Base-by-base conservation (phyloP, 179 eudicot genomes). In the Nepenthes alata region DNA sequence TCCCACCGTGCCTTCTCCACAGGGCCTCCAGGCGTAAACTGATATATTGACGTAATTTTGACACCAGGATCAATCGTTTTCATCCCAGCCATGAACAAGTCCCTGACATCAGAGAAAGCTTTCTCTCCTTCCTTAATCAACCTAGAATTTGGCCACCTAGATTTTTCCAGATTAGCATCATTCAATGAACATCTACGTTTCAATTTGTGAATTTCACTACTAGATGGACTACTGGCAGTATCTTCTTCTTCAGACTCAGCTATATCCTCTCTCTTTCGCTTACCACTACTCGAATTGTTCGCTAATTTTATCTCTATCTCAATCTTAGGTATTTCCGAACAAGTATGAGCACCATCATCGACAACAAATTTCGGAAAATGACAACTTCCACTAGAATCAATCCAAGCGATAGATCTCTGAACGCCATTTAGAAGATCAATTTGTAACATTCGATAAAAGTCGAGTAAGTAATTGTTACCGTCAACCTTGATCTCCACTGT, bases 381-480 rank as follows among this genome's bases (percentile, higher is more conserved):
- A 50, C 80, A 72, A n/a, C 59, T 63, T 0, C 67, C 79, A 2
- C 67, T 47, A 3, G 67, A 64, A 74, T 83, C 84, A 47, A 75
- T 72, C 89, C 89, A 83, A 25, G 85, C 74, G 47, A 83, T 72
- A 11, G 88, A 81, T 59, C 78, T 62, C 51, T 66, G 65, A 63
- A 53, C 8, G 0, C 80, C 77, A 39, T 55, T 57, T 35, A 57
- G 62, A 37, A 70, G 52, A 39, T 78, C 79, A 52, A 78, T 38
- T 55, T 71, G 69, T 44, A 83, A 57, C 88, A 83, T 83, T 50
- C 85, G 66, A 58, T 60, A 71, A 58, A 83, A 83, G 63, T 83
- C 88, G 59, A 80, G 58, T 11, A 74, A 57, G 47, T 51, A 74
- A 3, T 9, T 35, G 13, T 47, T 53, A 63, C 80, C 82, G n/a